Evolutionary conservation across 2,329 filamentous ascomycete species (phyloP), one percentile per base, ranked within the genome.

Genomic region (Talaromyces sp.): DNA sequence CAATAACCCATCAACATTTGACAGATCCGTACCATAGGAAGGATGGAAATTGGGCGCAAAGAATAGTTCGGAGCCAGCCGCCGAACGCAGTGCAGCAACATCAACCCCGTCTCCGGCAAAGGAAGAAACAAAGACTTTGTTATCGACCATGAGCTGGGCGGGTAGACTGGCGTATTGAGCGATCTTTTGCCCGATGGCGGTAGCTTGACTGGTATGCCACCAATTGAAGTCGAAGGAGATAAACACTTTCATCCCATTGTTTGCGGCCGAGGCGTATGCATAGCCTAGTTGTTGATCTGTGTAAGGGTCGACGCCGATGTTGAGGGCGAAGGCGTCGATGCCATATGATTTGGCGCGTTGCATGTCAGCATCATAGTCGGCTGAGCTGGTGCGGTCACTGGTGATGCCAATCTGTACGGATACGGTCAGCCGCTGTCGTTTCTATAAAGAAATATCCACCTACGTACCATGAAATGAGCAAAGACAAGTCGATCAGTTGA

Each of bases 171-270:
- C 79, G 65, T 83, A 86, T 65, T 81, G 73, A 13, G 77, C 78
- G 63, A 85, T 77, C 69, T 81, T 82, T 52, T 74, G 70, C 1
- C 82, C 83, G 19, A 82, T 78, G 13, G 73, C 74, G 8, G 72
- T 72, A 1, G 78, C 77, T 48, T 82, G 72, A 11, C 70, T 65
- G 7, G 70, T 69, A 35, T 70, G 65, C 73, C 77, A 83, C 79
- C 81, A 81, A 74, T 84, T 83, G 71, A 84, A 85, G 74, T 86
- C 84, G 67, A 86, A 86, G 1, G 83, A 85, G 67, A 86, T 80
- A 63, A 86, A 85, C 14, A 85, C 82, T 63, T 84, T 83, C 78
- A 86, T 83, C 56, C 74, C 73, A 65, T 76, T 74, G 8, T 74
- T 75, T 10, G 78, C 76, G 3, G 83, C 82, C 0, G 82, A 82